Base-by-base conservation (phyloP, 441 rosid genomes). In the Syzygium malaccense region DNA sequence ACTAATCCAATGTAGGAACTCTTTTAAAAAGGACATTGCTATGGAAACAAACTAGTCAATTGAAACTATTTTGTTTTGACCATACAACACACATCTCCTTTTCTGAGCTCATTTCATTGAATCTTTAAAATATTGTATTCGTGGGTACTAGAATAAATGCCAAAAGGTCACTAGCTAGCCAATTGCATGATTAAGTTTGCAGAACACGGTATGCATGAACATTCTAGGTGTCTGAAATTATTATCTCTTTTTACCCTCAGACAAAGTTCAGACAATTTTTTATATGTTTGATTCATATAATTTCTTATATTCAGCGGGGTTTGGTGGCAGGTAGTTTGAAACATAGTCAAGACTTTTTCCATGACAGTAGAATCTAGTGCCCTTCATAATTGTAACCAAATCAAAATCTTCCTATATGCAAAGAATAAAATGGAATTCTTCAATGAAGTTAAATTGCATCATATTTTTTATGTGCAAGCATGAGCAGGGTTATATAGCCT, bases 311-410 rank as follows among this genome's bases (percentile, higher is more conserved):
- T 96, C 98, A 64, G 91, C 86, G 48, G 93, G 91, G 55, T 96
- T 94, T 88, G 96, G 96, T 78, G 93, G 98, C 55, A 95, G 80
- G 90, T 91, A 97, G 92, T 96, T 96, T 86, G 94, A 93, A 84
- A 93, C 89, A 89, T 89, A 93, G 89, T 97, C 95, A 57, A 45
- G 90, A 85, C 20, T 58, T 89, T 92, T 92, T 80, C 97, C 94
- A 85, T 94, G 94, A 86, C 97, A 95, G 90, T 96, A 95, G 91
- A 94, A 95, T 79, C 92, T 84, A 89, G 96, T 88, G 60, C 96
- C 95, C 93, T 94, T 96, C 88, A 97, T 92, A 90, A 90, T 91
- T 88, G 93, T 93, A 75, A 93, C 94, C 89, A 97, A 91, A 94
- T 95, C 95, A 87, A 96, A 87, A 85, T 91, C 95, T 90, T 96